Percentiles rank a stretch among this genome's conserved stretches.
These are phyloP conservation scores for Hydrangea macrophylla DNA, from an alignment of 148 eudicot genomes.

Conservation along the genomic window DNA sequence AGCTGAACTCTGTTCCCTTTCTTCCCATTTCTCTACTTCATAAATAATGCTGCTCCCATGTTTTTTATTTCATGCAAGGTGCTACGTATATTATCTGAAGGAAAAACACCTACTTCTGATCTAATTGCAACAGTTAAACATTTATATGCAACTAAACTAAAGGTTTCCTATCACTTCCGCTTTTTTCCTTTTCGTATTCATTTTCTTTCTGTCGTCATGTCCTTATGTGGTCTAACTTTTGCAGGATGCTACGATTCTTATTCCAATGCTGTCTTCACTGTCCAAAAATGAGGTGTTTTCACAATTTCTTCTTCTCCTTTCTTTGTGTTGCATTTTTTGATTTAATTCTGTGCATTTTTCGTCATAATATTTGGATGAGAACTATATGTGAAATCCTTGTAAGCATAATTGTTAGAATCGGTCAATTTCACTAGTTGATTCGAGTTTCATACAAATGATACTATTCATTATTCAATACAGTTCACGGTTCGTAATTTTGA, in stretches of 20 bases:
- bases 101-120: constrained; percentile 65
- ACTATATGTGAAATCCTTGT: too few relatives aligned
- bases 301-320: not conserved
- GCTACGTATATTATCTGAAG: constrained; percentile 71
- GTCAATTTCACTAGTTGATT: too few relatives aligned
- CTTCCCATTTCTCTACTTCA: not conserved
- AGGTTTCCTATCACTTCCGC: constrained; percentile 37
- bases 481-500: too few relatives aligned
- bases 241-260: constrained; percentile 89
- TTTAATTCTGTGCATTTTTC: too few relatives aligned
- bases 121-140: constrained; percentile 73
- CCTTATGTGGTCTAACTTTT: constrained; percentile 12
- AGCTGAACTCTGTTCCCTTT: too few relatives aligned
- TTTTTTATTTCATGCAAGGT: constrained; percentile 44
- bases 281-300: constrained; percentile 76
- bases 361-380: too few relatives aligned
- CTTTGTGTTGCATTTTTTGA: not conserved
- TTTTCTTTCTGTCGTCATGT: constrained; percentile 1
- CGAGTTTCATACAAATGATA: too few relatives aligned
- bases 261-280: constrained; percentile 78
- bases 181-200: not conserved
- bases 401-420: too few relatives aligned
- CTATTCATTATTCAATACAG: too few relatives aligned
- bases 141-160: constrained; percentile 81
- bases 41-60: constrained; percentile 1